A percentile compares a stretch with the other conserved stretches of the same genome.
These are phyloP conservation scores for Beverwykella pulmonaria DNA, from an alignment of 495 filamentous ascomycete species.

Conservation along the genomic window DNA sequence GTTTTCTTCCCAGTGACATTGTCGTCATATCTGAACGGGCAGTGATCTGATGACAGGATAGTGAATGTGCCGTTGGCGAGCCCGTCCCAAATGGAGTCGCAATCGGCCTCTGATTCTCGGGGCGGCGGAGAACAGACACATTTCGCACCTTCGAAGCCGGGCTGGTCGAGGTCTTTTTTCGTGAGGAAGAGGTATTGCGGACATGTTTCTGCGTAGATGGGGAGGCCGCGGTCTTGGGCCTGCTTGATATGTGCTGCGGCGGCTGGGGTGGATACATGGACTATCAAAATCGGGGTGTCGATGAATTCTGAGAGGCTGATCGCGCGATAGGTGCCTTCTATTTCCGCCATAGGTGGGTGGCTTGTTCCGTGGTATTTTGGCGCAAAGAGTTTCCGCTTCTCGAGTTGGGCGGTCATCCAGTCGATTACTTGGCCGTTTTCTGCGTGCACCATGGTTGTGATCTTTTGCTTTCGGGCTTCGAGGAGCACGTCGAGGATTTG, in stretches of 20 bases:
- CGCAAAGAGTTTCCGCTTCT: conserved; percentile 47
- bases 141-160: conserved; percentile 54
- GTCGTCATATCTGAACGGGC: conserved; percentile 57
- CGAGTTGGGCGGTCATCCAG: conserved; percentile 44
- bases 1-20: conserved; percentile 53
- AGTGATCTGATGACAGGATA: conserved; percentile 59
- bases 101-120: conserved; percentile 40
- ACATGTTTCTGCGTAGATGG: conserved; percentile 66
- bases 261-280: conserved; percentile 59
- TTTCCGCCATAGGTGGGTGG: conserved; percentile 58
- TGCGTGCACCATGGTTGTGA: conserved; percentile 65
- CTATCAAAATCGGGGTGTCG: conserved; percentile 60
- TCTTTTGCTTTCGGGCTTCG: conserved; percentile 50
- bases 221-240: conserved; percentile 59
- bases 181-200: conserved; percentile 68
- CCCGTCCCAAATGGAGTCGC: conserved; percentile 43
- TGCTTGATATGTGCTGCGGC: conserved; percentile 57
- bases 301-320: conserved; percentile 59
- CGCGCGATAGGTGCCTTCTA: conserved; percentile 62
- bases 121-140: conserved; percentile 47
- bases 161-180: conserved; percentile 53
- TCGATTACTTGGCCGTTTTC: conserved; percentile 58
- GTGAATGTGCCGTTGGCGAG: conserved; percentile 55
- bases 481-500: conserved; percentile 61
- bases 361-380: conserved; percentile 60